These are phyloP conservation scores for Aspergillus haitiensis DNA, from an alignment of 495 filamentous ascomycete genomes.

Conservation along the genomic window DNA sequence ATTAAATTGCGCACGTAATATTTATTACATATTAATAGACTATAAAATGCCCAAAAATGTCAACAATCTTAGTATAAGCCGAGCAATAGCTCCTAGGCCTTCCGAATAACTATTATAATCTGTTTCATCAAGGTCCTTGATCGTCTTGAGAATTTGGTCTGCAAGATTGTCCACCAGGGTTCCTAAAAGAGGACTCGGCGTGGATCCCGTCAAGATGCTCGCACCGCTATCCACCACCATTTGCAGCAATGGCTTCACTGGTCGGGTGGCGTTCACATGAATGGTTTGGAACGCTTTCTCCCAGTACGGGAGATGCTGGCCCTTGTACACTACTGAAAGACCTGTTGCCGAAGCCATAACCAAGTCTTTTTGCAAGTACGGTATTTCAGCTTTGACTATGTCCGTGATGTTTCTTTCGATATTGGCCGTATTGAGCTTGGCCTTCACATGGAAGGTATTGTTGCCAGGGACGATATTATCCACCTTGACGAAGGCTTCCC, in stretches of 20 bases:
- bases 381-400: constrained; percentile 5
- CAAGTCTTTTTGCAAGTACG: constrained; percentile 4
- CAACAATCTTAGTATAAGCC: background rate
- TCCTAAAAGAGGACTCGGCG: background rate
- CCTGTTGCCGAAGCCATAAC: constrained; percentile 8
- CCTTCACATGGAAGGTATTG: constrained; percentile 4
- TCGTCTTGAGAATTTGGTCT: background rate
- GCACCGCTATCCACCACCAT: constrained; percentile 1
- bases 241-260: constrained; percentile 2
- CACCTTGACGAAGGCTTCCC: background rate
- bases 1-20: background rate
- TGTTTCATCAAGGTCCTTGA: background rate
- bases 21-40: background rate
- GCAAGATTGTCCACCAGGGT: background rate
- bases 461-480: constrained; percentile 9
- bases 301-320: constrained; percentile 11
- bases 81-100: background rate
- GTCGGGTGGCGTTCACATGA: background rate
- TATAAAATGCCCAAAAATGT: background rate
- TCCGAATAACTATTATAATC: background rate
- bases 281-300: constrained; percentile 11
- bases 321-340: constrained; percentile 5
- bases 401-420: constrained; percentile 4
- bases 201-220: background rate
- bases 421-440: constrained; percentile 1